Evolutionary conservation across 208 protist species (phyloP).

Genomic region (Blechomonas ayalai): DNA sequence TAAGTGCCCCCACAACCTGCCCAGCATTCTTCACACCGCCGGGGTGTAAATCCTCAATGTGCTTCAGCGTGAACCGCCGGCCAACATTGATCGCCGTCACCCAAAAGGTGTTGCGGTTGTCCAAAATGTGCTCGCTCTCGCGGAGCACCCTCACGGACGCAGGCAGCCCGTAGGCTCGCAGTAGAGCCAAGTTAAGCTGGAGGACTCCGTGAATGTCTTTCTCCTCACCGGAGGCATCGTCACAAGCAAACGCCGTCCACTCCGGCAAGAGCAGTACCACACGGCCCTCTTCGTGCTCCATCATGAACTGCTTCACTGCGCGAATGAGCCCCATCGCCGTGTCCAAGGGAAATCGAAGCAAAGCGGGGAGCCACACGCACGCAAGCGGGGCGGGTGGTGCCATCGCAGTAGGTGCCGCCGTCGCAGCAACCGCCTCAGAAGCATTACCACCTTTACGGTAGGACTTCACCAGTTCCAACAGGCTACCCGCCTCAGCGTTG

Average conservation of each 20-base stretch:
- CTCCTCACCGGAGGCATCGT: conserved; percentile 69
- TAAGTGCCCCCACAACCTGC: conserved; percentile 69
- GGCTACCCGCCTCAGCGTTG: conserved; percentile 67
- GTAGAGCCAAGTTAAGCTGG: conserved; percentile 43
- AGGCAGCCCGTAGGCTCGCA: conserved; percentile 47
- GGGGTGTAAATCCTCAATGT: conserved; percentile 56
- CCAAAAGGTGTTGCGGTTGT: conserved; percentile 83
- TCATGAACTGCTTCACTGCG: conserved; percentile 38
- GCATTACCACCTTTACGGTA: conserved; percentile 41
- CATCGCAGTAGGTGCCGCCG: conserved; percentile 2
- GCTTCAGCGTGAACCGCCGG: conserved; percentile 51
- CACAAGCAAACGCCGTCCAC: conserved; percentile 66
- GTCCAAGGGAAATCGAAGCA: conserved; percentile 55
- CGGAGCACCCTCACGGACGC: conserved; percentile 48
- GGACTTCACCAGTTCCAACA: conserved; percentile 88
- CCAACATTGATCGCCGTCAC: conserved; percentile 84
- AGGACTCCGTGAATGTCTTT: conserved; percentile 74
- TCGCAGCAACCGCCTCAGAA: not conserved
- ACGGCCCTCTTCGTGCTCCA: conserved; percentile 30
- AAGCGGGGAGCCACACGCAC: conserved; percentile 63
- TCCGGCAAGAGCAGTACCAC: conserved; percentile 72
- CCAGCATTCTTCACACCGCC: conserved; percentile 68
- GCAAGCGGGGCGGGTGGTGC: conserved; percentile 36
- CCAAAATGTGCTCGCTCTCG: conserved; percentile 74
- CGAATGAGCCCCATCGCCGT: conserved; percentile 37